Evolutionary conservation across 2,329 filamentous ascomycete species (phyloP), one percentile per base, ranked within the genome.

Genomic region (Xylaria sp.): DNA sequence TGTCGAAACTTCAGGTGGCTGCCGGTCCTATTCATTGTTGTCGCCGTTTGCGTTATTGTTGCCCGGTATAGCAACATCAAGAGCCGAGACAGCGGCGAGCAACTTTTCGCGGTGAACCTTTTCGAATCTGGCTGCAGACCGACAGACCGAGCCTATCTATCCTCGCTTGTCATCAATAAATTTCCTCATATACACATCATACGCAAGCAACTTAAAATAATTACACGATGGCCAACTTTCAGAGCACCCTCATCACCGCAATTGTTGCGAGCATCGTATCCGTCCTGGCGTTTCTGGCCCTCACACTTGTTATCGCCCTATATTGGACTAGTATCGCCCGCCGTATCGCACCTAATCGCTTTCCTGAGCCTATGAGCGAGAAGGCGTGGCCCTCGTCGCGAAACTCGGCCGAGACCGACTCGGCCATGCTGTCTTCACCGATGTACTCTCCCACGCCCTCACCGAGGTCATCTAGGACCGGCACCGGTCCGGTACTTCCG

Each of bases 291-390:
- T 66, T 71, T 48, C 60, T 72, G 39, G 69, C 47, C 14, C 54
- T 72, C 39, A 65, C 55, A 17, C 67, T 72, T 17, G 53, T 60
- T 27, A 32, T 72, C 27, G 69, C 71, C 14, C 65, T 72, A 0
- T 67, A 69, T 59, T 72, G 71, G 71, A 34, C 67, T 14, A 64
- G 21, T 39, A 67, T 72, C 45, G 71, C 62, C 19, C 71, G 69
- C 36, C 66, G 67, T 8, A 48, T 70, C 50, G 58, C 62, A 21
- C 69, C 69, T 19, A 69, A 70, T 62, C 70, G 68, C 54, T 71
- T 71, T 62, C 32, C 34, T 5, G 68, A 71, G 30, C 69, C 69
- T 12, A n/a, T 54, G 32, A 70, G 68, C 68, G 70, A 71, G 60
- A 71, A 71, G 54, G 17, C 64, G 4, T 71, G 70, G 70, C 68